Evolutionary conservation across 2,329 filamentous ascomycete species (phyloP).

Genomic region (Ceratocystis cacaofunesta): DNA sequence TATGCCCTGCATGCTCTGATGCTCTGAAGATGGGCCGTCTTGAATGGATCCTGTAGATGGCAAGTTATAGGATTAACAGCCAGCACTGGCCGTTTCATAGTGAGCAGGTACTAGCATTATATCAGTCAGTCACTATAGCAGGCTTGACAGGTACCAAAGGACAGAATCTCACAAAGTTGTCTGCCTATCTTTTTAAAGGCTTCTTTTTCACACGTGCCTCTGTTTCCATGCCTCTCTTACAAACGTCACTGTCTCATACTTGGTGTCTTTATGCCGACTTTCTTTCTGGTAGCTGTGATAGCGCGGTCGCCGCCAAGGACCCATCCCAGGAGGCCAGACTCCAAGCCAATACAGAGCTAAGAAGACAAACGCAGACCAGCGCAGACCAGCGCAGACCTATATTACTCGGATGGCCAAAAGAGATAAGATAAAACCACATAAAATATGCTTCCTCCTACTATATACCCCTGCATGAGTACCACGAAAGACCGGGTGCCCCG

Average conservation of each 20-base stretch:
- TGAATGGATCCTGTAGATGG: too few relatives aligned
- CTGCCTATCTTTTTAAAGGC: not conserved
- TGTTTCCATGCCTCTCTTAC: not conserved
- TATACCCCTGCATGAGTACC: slow-evolving; percentile 1
- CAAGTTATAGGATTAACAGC: too few relatives aligned
- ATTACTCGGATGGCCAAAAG: too few relatives aligned
- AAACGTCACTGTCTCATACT: not conserved
- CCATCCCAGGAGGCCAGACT: not conserved
- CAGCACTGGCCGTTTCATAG: not conserved
- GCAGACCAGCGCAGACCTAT: too few relatives aligned
- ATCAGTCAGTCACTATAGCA: not conserved
- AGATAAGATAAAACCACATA: not conserved
- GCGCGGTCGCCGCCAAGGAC: not conserved
- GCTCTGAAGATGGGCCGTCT: too few relatives aligned
- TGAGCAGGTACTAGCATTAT: not conserved
- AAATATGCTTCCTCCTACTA: not conserved
- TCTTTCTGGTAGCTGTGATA: not conserved
- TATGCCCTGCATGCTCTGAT: too few relatives aligned
- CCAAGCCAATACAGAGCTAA: not conserved
- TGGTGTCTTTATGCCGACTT: not conserved
- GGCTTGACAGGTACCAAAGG: not conserved
- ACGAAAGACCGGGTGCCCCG: not conserved
- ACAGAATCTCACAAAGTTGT: not conserved
- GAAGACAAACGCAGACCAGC: not conserved
- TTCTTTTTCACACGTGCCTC: not conserved